Evolutionary conservation across 2,329 filamentous ascomycete genomes (phyloP).

Genomic region (Colletotrichum tropicale): DNA sequence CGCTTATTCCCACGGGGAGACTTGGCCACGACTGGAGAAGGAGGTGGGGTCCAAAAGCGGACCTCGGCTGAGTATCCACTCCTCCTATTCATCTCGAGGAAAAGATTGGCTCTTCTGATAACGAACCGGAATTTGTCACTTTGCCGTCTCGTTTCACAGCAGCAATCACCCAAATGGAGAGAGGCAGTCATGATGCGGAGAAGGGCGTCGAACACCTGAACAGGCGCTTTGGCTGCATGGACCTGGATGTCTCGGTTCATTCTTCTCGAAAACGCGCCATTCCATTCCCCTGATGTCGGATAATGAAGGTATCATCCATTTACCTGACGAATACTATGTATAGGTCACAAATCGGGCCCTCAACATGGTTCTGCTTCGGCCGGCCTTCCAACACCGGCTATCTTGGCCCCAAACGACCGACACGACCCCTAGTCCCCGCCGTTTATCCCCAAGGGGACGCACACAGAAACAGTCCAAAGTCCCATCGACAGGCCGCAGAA

Average conservation of each 20-base stretch:
- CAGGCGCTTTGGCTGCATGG: neutral
- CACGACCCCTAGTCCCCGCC: neutral
- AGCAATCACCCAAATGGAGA: neutral
- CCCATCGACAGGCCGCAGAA: neutral
- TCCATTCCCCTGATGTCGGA: neutral
- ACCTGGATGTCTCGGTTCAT: neutral
- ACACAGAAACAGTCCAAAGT: neutral
- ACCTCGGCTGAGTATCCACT: constrained; percentile 14
- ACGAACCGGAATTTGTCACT: neutral
- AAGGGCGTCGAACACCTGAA: neutral
- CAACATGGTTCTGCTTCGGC: neutral
- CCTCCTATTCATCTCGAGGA: neutral
- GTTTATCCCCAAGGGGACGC: neutral
- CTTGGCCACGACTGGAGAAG: neutral
- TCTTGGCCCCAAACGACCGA: constrained; percentile 4
- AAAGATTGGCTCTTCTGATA: neutral
- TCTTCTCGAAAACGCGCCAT: neutral
- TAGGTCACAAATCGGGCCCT: neutral
- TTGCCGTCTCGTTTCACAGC: neutral
- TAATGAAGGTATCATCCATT: neutral
- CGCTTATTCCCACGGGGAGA: neutral
- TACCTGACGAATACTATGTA: neutral
- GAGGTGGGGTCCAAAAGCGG: neutral
- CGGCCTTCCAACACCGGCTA: neutral
- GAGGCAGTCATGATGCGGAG: neutral